phyloP scores from a whole-genome alignment of 225 moss, liverwort and hornwort genomes.

The Pleurozium schreberi region DNA sequence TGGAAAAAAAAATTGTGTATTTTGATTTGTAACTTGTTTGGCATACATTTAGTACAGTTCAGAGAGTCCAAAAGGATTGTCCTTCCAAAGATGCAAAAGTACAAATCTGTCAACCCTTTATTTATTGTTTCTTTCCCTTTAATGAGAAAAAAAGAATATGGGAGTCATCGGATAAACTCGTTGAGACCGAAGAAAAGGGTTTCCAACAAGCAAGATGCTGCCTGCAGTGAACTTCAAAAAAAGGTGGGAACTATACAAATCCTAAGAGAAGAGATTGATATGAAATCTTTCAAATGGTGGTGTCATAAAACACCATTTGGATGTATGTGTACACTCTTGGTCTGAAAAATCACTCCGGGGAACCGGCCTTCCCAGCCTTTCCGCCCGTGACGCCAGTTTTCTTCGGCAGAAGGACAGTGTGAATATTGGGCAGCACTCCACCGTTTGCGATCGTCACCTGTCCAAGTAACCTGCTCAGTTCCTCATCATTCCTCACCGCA shows the following conservation, averaged over 20 bases:
- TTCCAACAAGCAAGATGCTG: not conserved
- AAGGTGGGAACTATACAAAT: not conserved
- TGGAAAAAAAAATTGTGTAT: not conserved
- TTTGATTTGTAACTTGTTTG: not conserved
- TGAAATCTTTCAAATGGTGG: not conserved
- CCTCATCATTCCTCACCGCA: conserved; percentile 37
- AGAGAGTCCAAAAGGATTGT: no score
- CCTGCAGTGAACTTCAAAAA: no score
- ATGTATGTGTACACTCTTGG: not conserved
- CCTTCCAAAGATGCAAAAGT: no score
- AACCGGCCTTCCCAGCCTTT: conserved; percentile 16
- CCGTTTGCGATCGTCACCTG: conserved; percentile 40
- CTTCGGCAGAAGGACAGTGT: conserved; percentile 23
- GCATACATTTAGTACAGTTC: not conserved
- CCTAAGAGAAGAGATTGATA: not conserved
- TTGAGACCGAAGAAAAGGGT: not conserved
- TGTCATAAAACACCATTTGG: conserved; percentile 40
- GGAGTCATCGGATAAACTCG: no score
- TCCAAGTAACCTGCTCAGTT: conserved; percentile 32
- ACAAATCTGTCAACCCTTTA: not conserved
- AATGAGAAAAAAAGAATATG: not conserved
- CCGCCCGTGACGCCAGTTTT: conserved; percentile 3
- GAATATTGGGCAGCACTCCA: conserved; percentile 39
- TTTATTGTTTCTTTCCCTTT: no score
- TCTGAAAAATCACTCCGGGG: not conserved